These are phyloP conservation scores for Ganoderma boninense DNA, from an alignment of 1,284 basidiomycete species.

Conservation along the genomic window DNA sequence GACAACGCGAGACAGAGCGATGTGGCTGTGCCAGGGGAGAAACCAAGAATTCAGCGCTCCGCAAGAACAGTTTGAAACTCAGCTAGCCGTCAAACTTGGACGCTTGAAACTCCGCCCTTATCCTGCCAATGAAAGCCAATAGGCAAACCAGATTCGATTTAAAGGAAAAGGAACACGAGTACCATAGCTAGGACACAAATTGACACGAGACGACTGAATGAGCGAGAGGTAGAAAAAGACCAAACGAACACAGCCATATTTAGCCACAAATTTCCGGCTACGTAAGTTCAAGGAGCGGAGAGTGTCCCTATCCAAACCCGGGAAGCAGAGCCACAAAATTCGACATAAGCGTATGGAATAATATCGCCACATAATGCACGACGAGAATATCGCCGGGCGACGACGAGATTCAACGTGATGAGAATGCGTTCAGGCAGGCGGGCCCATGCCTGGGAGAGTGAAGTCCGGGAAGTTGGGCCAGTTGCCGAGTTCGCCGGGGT, in stretches of 20 bases:
- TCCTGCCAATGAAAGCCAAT: too few relatives aligned
- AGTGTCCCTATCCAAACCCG: neutral
- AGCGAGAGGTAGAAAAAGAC: neutral
- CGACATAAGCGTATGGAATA: neutral
- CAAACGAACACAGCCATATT: neutral
- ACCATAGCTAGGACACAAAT: too few relatives aligned
- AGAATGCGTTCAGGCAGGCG: constrained; percentile 14
- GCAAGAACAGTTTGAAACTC: too few relatives aligned
- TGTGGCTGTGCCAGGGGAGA: too few relatives aligned
- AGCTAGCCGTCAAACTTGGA: too few relatives aligned
- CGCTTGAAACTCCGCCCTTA: too few relatives aligned
- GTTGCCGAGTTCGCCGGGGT: constrained; percentile 69
- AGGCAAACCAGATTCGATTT: too few relatives aligned
- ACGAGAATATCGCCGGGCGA: neutral
- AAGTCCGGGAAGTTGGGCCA: constrained; percentile 76
- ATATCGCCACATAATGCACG: neutral
- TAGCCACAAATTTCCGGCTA: neutral
- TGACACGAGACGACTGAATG: neutral
- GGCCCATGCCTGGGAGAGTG: constrained; percentile 59
- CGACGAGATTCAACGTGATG: constrained; percentile 6
- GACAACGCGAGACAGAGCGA: too few relatives aligned
- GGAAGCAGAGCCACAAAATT: too few relatives aligned
- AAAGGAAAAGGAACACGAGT: too few relatives aligned
- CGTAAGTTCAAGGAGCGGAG: neutral
- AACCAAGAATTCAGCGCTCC: too few relatives aligned